Percentiles rank a stretch among this genome's conserved stretches.
Evolutionary conservation across 164 flowering plant species (phyloP).

Genomic region (Pachysandra terminalis): DNA sequence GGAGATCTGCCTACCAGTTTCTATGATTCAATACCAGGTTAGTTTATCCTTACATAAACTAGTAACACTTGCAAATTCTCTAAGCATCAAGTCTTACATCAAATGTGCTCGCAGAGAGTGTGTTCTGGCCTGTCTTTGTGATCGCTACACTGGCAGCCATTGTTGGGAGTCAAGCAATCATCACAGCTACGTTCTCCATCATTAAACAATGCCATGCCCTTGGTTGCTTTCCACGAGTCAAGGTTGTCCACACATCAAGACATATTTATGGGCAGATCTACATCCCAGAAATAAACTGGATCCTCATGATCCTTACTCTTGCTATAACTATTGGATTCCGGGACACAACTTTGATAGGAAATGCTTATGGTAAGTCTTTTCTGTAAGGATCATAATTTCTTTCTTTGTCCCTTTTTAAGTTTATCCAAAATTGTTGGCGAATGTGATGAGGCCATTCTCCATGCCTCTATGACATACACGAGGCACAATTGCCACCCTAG

Average conservation of each 20-base stretch:
- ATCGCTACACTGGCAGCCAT: conserved; percentile 79
- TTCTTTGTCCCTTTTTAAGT: background rate
- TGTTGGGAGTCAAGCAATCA: conserved; percentile 86
- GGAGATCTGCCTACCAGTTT: conserved; percentile 40
- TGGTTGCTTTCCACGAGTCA: conserved; percentile 93
- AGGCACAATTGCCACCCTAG: background rate
- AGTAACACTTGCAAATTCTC: background rate
- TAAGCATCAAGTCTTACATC: background rate
- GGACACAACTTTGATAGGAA: conserved; percentile 72
- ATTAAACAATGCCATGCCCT: conserved; percentile 79
- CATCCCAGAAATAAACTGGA: conserved; percentile 91
- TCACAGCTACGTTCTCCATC: conserved; percentile 81
- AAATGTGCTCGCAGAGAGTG: conserved; percentile 37
- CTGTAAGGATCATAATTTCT: background rate
- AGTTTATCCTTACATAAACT: conserved; percentile 21
- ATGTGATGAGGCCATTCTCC: background rate
- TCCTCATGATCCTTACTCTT: conserved; percentile 73
- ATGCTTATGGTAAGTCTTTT: conserved; percentile 72
- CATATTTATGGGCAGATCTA: conserved; percentile 80
- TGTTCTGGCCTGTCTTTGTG: conserved; percentile 83
- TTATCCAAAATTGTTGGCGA: too few relatives aligned
- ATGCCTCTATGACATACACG: background rate
- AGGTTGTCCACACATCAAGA: conserved; percentile 78
- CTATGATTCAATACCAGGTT: conserved; percentile 66
- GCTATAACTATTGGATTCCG: conserved; percentile 70